Percentiles rank a stretch among this genome's conserved stretches.
These are phyloP conservation scores for Boletales sp. DNA, from an alignment of 768 basidiomycete species.

Conservation along the genomic window DNA sequence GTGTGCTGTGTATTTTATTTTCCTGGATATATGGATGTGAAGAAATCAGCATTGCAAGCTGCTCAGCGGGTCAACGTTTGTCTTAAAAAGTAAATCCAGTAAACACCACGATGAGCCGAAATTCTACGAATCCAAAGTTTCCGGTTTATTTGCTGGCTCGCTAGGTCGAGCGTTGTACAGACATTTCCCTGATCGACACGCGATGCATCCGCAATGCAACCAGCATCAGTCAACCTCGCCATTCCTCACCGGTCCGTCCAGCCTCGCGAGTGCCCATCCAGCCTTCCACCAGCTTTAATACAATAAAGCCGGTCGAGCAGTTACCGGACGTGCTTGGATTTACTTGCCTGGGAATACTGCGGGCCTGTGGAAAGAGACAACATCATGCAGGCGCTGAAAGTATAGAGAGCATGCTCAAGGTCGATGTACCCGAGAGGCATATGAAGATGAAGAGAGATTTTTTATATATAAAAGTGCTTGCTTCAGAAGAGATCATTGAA, in stretches of 20 bases:
- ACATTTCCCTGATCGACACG: no score
- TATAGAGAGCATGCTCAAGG: slow-evolving; percentile 18
- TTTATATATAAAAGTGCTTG: slow-evolving; percentile 15
- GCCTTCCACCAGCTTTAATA: slow-evolving; percentile 22
- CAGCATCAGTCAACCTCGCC: slow-evolving; percentile 19
- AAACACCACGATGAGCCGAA: no score
- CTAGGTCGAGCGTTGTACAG: no score
- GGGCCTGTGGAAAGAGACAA: neutral
- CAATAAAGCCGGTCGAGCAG: slow-evolving; percentile 16
- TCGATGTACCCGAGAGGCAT: slow-evolving; percentile 21
- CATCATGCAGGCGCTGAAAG: slow-evolving; percentile 14
- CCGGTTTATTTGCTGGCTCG: no score
- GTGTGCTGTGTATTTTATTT: no score
- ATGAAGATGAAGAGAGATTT: slow-evolving; percentile 22
- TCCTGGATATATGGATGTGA: no score
- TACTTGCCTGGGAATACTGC: slow-evolving; percentile 5
- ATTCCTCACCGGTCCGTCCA: slow-evolving; percentile 21
- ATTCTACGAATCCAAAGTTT: no score
- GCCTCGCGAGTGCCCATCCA: slow-evolving; percentile 18
- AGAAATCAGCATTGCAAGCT: no score
- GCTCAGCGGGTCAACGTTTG: no score
- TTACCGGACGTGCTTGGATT: slow-evolving; percentile 23
- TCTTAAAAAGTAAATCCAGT: no score
- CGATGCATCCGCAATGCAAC: no score
- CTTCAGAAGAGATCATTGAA: slow-evolving; percentile 38